Percentiles rank a stretch among this genome's conserved stretches.
These are phyloP conservation scores for Rhizopus stolonifer DNA, from an alignment of 371 early-diverging fungal genomes.

Conservation along the genomic window DNA sequence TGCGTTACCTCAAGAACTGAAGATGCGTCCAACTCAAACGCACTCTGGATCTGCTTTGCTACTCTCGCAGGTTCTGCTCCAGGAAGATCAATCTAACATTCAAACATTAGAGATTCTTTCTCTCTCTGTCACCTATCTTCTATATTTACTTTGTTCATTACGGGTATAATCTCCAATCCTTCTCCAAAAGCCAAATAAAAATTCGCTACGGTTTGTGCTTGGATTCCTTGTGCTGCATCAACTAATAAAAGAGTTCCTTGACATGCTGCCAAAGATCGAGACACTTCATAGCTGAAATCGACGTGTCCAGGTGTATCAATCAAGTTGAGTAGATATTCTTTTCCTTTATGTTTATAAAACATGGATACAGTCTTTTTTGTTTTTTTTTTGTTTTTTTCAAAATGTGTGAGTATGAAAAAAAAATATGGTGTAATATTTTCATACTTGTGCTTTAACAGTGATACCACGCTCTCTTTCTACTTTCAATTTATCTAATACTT, in stretches of 20 bases:
- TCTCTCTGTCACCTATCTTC: background rate
- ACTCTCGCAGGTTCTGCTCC: conserved; percentile 84
- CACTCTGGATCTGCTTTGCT: conserved; percentile 74
- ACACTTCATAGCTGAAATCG: conserved; percentile 91
- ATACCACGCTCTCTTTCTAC: conserved; percentile 96
- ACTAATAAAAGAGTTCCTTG: conserved; percentile 91
- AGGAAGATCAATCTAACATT: conserved; percentile 79
- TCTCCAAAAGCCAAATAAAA: conserved; percentile 92
- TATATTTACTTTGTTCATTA: conserved; percentile 80
- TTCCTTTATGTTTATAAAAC: conserved; percentile 76
- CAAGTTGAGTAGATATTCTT: conserved; percentile 79
- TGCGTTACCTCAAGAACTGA: conserved; percentile 40
- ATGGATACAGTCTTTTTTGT: conserved; percentile 91
- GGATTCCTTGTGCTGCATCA: conserved; percentile 90
- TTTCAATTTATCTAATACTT: conserved; percentile 92
- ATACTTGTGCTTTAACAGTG: conserved; percentile 95
- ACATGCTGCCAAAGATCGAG: conserved; percentile 86
- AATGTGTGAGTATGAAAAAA: background rate
- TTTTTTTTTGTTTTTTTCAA: no score
- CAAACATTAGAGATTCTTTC: background rate
- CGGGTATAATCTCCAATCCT: conserved; percentile 85
- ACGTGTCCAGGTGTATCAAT: conserved; percentile 92
- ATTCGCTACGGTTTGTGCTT: conserved; percentile 96
- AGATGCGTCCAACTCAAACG: conserved; percentile 81
- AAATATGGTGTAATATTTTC: background rate